phyloP scores from a whole-genome alignment of 2,329 filamentous ascomycete genomes.

The Pseudogymnoascus sp. region DNA sequence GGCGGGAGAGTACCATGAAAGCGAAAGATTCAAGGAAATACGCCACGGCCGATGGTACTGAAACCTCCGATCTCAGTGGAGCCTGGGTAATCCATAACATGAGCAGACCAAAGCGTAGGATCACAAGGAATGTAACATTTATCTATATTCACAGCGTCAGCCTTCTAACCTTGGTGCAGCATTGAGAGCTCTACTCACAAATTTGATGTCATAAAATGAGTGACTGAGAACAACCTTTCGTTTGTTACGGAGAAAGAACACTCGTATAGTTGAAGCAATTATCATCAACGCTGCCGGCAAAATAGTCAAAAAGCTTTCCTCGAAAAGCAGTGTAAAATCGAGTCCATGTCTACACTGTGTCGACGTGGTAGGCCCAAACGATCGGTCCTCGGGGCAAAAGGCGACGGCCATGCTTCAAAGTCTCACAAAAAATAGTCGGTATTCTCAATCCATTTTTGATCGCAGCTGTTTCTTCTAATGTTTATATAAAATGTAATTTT shows the following conservation, averaged over 20 bases:
- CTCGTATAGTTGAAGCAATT: background rate
- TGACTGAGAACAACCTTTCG: background rate
- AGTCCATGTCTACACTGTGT: background rate
- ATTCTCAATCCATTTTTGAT: background rate
- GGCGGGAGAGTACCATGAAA: conserved; percentile 1
- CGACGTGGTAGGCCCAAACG: background rate
- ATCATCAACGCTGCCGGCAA: background rate
- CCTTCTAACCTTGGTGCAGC: background rate
- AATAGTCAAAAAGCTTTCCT: conserved; percentile 5
- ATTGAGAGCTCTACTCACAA: background rate
- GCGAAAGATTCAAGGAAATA: background rate
- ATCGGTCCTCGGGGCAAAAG: background rate
- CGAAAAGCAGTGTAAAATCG: background rate
- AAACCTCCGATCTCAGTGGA: background rate
- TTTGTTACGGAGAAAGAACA: background rate
- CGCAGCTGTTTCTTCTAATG: background rate
- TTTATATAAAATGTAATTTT: background rate
- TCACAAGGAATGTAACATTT: background rate
- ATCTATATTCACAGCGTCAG: background rate
- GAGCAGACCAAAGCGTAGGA: background rate
- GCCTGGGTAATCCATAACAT: background rate
- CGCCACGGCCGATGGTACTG: background rate
- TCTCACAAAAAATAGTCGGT: background rate
- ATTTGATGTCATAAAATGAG: background rate
- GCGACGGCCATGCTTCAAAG: background rate